These are phyloP conservation scores for Achaetomium macrosporum DNA, from an alignment of 2,329 filamentous ascomycete genomes.

Conservation along the genomic window DNA sequence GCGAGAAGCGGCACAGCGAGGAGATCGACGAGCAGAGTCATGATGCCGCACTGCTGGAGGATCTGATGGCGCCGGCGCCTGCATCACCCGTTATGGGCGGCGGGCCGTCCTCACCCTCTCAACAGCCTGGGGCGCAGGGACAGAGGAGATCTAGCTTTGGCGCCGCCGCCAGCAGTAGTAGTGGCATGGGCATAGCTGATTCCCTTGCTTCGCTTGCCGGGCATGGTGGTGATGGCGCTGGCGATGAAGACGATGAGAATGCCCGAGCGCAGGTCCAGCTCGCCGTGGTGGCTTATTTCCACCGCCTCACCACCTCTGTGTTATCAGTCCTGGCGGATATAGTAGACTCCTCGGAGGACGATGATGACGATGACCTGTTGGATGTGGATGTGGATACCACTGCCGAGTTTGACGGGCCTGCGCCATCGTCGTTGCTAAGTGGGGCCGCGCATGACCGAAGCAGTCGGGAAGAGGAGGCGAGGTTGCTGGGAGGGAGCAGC, in stretches of 20 bases:
- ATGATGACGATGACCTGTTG: constrained; percentile 36
- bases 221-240: constrained; percentile 22
- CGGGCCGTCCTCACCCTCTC: no score
- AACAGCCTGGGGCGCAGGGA: no score
- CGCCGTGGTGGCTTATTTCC: constrained; percentile 74
- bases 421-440: neutral
- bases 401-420: constrained; percentile 1
- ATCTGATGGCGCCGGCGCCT: constrained; percentile 31
- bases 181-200: constrained; percentile 35
- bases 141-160: constrained; percentile 22
- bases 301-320: constrained; percentile 64
- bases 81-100: constrained; percentile 18
- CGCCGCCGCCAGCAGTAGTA: constrained; percentile 25
- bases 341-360: constrained; percentile 46
- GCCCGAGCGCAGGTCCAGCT: constrained; percentile 55
- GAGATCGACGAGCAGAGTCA: constrained; percentile 52
- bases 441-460: constrained; percentile 7
- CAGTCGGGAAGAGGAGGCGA: constrained; percentile 14
- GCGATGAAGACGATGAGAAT: constrained; percentile 35
- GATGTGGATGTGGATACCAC: constrained; percentile 20
- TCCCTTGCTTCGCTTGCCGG: constrained; percentile 42
- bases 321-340: constrained; percentile 57
- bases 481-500: constrained; percentile 20
- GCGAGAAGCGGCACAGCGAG: constrained; percentile 60
- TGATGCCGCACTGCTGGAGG: constrained; percentile 52